Evolutionary conservation across 139 green algal species (phyloP).

Genomic region (Coelastrella sp.): DNA sequence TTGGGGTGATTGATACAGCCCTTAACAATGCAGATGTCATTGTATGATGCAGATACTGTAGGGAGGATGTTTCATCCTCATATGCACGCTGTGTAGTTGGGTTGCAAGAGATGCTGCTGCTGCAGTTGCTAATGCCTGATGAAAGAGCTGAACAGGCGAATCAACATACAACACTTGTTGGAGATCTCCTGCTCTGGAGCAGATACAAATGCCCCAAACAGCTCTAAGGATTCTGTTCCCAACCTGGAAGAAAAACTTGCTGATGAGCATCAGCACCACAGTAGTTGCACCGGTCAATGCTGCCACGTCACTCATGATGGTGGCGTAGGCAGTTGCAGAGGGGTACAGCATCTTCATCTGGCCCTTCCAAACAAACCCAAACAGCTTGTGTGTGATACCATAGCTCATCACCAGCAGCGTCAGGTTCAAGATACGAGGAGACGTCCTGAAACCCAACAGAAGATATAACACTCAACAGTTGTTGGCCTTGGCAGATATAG

Average conservation of each 20-base stretch:
- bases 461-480: not conserved
- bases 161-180: no score
- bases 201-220: no score
- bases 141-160: no score
- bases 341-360: conserved; percentile 53
- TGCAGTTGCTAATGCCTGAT: no score
- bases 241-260: conserved; percentile 46
- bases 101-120: no score
- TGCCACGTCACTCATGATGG: conserved; percentile 45
- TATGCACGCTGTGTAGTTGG: no score
- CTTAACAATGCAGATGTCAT: no score
- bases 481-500: not conserved
- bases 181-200: no score
- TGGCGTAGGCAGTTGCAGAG: conserved; percentile 20
- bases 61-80: no score
- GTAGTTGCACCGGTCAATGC: conserved; percentile 26
- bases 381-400: conserved; percentile 74
- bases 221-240: no score
- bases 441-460: conserved; percentile 12
- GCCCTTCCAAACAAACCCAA: conserved; percentile 65
- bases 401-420: conserved; percentile 76
- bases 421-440: conserved; percentile 27
- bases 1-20: no score
- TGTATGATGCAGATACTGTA: no score
- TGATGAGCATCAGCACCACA: conserved; percentile 33